Conservation (phyloP, 2,329 filamentous ascomycete genomes). For the Penicillium verrucosum region DNA sequence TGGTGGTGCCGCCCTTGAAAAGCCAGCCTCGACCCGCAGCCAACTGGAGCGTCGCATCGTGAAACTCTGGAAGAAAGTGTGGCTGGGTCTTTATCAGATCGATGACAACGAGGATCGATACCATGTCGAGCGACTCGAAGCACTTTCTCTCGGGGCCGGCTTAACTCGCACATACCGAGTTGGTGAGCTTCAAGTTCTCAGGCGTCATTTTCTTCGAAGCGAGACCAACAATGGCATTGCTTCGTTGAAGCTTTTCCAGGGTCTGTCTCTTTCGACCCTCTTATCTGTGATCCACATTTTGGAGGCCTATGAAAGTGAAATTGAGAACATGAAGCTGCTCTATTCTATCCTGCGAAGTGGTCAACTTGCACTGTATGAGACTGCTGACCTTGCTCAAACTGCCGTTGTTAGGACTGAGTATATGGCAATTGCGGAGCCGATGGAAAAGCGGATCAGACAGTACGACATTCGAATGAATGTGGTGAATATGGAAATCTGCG, state of each 20-base stretch:
- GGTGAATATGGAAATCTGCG: constrained; percentile 15
- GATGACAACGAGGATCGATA: constrained; percentile 9
- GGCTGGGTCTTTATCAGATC: constrained; percentile 25
- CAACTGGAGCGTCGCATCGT: constrained; percentile 18
- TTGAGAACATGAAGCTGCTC: constrained; percentile 11
- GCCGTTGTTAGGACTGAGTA: constrained; percentile 10
- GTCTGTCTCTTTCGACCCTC: constrained; percentile 16
- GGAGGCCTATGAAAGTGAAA: constrained; percentile 21
- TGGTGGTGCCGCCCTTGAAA: background rate
- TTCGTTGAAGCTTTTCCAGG: constrained; percentile 18
- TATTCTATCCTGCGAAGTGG: constrained; percentile 14
- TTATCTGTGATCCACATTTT: constrained; percentile 16
- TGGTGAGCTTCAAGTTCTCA: constrained; percentile 11
- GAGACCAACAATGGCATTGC: constrained; percentile 13
- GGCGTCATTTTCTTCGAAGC: constrained; percentile 7
- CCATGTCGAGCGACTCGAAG: constrained; percentile 16
- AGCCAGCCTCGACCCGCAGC: background rate
- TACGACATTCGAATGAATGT: constrained; percentile 19
- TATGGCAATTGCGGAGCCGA: constrained; percentile 12
- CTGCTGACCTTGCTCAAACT: background rate
- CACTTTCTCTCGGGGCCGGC: constrained; percentile 20
- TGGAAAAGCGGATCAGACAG: constrained; percentile 12
- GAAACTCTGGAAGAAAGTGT: constrained; percentile 20
- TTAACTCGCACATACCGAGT: constrained; percentile 7
- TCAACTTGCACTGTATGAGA: constrained; percentile 13